Evolutionary conservation across 2,329 filamentous ascomycete species (phyloP).

Genomic region (Purpureocillium lavendulum): DNA sequence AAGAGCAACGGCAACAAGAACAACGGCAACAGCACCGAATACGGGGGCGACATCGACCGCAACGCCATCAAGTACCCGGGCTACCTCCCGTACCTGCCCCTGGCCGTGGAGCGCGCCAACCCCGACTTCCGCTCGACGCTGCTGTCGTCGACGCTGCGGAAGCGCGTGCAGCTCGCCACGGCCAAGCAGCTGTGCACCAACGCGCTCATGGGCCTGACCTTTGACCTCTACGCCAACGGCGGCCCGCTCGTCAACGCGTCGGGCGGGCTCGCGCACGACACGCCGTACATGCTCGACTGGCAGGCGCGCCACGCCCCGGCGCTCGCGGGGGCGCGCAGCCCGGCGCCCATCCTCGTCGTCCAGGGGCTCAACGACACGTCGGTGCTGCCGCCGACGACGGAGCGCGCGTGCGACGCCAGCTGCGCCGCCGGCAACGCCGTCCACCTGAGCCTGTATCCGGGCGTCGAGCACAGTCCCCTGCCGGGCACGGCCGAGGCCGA

Average conservation of each 20-base stretch:
- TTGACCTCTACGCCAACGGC: not conserved
- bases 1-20: no score
- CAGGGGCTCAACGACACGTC: conserved; percentile 7
- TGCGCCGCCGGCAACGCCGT: conserved; percentile 4
- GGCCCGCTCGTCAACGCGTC: not conserved
- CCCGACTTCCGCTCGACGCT: no score
- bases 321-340: conserved; percentile 1
- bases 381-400: conserved; percentile 2
- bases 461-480: conserved; percentile 3
- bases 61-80: not conserved
- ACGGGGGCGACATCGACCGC: no score
- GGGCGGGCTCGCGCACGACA: not conserved
- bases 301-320: conserved; percentile 5
- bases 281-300: not conserved
- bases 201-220: not conserved
- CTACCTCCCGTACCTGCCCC: conserved; percentile 5
- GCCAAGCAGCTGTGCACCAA: conserved; percentile 3
- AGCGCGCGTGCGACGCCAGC: not conserved
- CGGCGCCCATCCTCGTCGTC: conserved; percentile 6
- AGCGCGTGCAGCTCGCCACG: conserved; percentile 2
- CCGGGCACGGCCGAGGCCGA: conserved; percentile 1
- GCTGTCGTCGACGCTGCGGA: no score
- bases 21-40: no score
- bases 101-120: conserved; percentile 2
- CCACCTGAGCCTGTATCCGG: conserved; percentile 6